phyloP scores from a whole-genome alignment of 768 basidiomycete species.

The Plicaturopsis crispa region DNA sequence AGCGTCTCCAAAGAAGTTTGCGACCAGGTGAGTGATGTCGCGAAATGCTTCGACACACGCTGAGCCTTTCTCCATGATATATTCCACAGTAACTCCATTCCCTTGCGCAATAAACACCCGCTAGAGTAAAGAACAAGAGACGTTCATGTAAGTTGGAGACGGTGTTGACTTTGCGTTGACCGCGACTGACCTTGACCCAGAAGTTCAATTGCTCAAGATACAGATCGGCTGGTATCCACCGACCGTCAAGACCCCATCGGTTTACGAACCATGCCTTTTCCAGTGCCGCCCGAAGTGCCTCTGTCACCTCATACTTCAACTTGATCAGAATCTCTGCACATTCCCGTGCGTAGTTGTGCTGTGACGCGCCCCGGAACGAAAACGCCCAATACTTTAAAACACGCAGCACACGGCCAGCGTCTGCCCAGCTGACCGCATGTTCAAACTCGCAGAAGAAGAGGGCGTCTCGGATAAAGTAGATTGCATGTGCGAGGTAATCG shows the following conservation, averaged over 20 bases:
- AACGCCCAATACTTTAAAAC: constrained; percentile 20
- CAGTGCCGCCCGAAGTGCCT: constrained; percentile 7
- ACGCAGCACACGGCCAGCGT: constrained; percentile 20
- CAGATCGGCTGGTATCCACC: constrained; percentile 19
- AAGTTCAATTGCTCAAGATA: constrained; percentile 23
- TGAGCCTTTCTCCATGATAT: constrained; percentile 20
- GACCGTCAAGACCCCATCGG: constrained; percentile 15
- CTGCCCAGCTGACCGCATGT: constrained; percentile 20
- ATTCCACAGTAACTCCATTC: constrained; percentile 16
- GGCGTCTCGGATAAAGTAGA: constrained; percentile 22
- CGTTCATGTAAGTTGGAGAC: neutral
- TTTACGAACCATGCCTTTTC: constrained; percentile 22
- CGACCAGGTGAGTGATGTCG: constrained; percentile 13
- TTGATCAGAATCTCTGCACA: constrained; percentile 13
- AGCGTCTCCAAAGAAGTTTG: constrained; percentile 13
- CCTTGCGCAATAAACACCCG: constrained; percentile 17
- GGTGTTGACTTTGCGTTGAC: too few species aligned
- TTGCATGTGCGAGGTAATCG: constrained; percentile 12
- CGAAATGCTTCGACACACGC: constrained; percentile 23
- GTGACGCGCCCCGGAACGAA: constrained; percentile 21
- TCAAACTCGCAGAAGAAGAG: constrained; percentile 20
- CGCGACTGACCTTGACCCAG: constrained; percentile 19
- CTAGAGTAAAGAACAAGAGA: constrained; percentile 8
- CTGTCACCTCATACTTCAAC: constrained; percentile 13
- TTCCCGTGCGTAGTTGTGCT: constrained; percentile 25